These are phyloP conservation scores for Neofusicoccum sp. DNA, from an alignment of 2,329 filamentous ascomycete species.

Conservation along the genomic window DNA sequence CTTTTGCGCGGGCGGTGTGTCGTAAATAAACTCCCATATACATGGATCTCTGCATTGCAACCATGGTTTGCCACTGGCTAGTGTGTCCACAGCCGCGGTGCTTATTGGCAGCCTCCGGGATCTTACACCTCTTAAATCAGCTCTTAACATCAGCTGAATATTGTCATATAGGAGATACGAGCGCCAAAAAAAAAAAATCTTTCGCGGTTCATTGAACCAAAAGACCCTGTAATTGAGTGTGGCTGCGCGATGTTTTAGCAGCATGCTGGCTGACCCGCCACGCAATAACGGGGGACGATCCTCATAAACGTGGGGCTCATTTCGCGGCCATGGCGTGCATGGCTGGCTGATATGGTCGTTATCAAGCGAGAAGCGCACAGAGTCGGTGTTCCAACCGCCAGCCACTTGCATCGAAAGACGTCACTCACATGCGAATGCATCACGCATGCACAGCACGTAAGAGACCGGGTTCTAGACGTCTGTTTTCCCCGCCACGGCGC, in stretches of 20 bases:
- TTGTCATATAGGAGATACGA: too few relatives aligned
- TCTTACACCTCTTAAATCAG: too few relatives aligned
- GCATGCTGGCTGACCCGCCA: background rate
- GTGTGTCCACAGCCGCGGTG: too few relatives aligned
- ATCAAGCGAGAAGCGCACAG: slow-evolving; percentile 12
- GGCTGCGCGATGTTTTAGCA: background rate
- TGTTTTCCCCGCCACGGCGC: background rate
- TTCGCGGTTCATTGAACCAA: too few relatives aligned
- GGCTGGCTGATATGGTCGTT: background rate
- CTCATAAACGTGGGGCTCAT: slow-evolving; percentile 1
- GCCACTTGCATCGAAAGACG: background rate
- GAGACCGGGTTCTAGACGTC: background rate
- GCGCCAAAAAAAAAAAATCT: too few relatives aligned
- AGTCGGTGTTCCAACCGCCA: background rate
- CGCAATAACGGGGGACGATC: slow-evolving; percentile 1
- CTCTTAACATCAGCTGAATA: too few relatives aligned
- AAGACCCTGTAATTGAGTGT: background rate
- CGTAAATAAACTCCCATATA: background rate
- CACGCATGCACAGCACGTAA: background rate
- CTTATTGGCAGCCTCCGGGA: too few relatives aligned
- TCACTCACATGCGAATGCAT: background rate
- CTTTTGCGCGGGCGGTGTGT: background rate
- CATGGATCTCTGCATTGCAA: background rate
- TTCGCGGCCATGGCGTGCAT: too few relatives aligned
- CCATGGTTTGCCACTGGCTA: background rate